Evolutionary conservation across 352 stramenopile species (phyloP).

Genomic region (Saprolegnia diclina): DNA sequence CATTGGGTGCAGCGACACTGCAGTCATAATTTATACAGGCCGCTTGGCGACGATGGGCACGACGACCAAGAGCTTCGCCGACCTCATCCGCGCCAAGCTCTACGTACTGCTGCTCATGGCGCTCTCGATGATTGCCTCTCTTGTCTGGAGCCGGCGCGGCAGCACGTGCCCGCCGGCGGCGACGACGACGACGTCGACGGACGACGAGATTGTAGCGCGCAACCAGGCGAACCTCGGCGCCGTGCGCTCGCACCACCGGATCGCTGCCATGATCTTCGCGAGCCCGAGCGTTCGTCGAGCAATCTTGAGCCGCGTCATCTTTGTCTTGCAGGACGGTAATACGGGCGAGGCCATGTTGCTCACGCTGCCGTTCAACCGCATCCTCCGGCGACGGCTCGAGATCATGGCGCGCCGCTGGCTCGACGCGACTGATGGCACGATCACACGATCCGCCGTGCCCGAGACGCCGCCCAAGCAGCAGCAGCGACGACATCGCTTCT

Average conservation of each 20-base stretch:
- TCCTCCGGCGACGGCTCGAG: background rate
- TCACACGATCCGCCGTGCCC: background rate
- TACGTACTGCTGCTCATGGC: background rate
- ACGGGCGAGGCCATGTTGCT: conserved; percentile 10
- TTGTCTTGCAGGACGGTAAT: conserved; percentile 8
- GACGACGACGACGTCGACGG: background rate
- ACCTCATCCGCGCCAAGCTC: background rate
- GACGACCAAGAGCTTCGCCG: background rate
- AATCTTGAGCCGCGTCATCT: conserved; percentile 10
- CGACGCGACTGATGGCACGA: background rate
- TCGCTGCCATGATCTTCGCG: conserved; percentile 9
- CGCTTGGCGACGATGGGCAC: no score
- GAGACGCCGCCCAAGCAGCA: conserved; percentile 1
- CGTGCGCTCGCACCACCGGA: conserved; percentile 6
- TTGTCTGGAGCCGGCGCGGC: conserved; percentile 3
- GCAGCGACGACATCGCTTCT: background rate
- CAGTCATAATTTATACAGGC: background rate
- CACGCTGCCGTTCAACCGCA: conserved; percentile 2
- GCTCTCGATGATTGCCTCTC: conserved; percentile 2
- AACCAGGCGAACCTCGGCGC: background rate
- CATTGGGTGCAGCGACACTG: conserved; percentile 12
- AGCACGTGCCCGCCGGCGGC: background rate
- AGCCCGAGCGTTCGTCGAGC: conserved; percentile 3
- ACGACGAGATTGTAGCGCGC: background rate
- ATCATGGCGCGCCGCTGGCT: conserved; percentile 2